Percentiles rank a stretch among this genome's conserved stretches.
Conservation (phyloP, 306 rosid genomes). For the Macrotyloma uniflorum region DNA sequence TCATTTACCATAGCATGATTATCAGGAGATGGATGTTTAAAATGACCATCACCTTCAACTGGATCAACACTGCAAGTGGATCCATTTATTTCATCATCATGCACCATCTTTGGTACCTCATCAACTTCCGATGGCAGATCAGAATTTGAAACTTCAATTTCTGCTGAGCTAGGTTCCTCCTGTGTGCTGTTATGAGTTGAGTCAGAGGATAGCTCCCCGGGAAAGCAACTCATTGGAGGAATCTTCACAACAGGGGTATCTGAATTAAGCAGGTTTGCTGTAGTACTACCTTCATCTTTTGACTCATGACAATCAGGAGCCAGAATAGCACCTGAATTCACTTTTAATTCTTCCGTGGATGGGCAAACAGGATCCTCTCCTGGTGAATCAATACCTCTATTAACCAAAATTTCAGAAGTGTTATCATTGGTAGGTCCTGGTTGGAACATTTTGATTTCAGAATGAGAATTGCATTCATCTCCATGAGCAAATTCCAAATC, state of each 20-base stretch:
- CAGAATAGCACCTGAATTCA: constrained; percentile 34
- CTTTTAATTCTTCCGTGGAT: constrained; percentile 45
- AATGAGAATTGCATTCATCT: constrained; percentile 36
- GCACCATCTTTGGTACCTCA: constrained; percentile 43
- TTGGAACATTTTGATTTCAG: constrained; percentile 41
- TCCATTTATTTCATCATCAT: constrained; percentile 46
- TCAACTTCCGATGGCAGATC: constrained; percentile 38
- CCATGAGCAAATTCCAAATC: constrained; percentile 47
- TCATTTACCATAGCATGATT: constrained; percentile 43
- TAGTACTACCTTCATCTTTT: constrained; percentile 39
- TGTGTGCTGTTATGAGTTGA: constrained; percentile 41
- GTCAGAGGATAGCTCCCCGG: constrained; percentile 40
- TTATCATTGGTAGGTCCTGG: constrained; percentile 43
- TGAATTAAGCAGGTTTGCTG: constrained; percentile 35
- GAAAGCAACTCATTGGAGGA: constrained; percentile 37
- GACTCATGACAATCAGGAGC: constrained; percentile 41
- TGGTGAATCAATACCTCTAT: constrained; percentile 43
- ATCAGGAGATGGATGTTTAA: constrained; percentile 47
- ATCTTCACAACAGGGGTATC: constrained; percentile 44
- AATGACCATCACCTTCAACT: constrained; percentile 46
- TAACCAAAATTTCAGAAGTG: constrained; percentile 28
- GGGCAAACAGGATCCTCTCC: constrained; percentile 43
- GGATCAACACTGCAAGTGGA: constrained; percentile 43
- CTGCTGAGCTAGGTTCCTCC: constrained; percentile 46
- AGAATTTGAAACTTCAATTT: constrained; percentile 37